phyloP scores from a whole-genome alignment of 495 filamentous ascomycete genomes.

The Xylaria curta region DNA sequence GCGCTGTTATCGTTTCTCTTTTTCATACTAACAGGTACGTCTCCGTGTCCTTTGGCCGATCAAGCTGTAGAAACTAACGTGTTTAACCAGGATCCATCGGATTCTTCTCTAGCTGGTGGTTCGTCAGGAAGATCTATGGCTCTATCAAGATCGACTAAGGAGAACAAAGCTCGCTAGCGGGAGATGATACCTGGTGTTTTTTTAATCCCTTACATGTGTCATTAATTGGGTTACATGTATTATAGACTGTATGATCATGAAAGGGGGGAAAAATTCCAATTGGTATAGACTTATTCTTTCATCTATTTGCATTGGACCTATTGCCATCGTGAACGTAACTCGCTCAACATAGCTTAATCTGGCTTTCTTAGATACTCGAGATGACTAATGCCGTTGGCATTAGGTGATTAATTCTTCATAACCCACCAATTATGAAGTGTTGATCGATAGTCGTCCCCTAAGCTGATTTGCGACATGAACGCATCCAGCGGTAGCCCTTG shows the following conservation, averaged over 20 bases:
- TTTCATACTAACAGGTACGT: slow-evolving; percentile 90
- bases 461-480: not conserved
- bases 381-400: not conserved
- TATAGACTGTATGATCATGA: slow-evolving; percentile 30
- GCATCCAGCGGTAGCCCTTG: not conserved
- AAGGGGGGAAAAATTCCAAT: slow-evolving; percentile 7
- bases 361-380: not conserved
- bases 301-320: not conserved
- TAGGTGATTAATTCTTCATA: not conserved
- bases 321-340: not conserved
- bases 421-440: not conserved
- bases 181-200: not conserved
- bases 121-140: slow-evolving; percentile 89
- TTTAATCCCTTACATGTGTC: not conserved
- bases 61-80: slow-evolving; percentile 19
- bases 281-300: slow-evolving; percentile 17
- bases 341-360: not conserved
- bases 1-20: slow-evolving; percentile 86
- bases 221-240: slow-evolving; percentile 29
- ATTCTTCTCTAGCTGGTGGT: slow-evolving; percentile 92
- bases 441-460: not conserved
- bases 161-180: not conserved
- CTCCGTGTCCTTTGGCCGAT: not conserved
- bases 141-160: slow-evolving; percentile 91
- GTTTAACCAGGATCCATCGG: slow-evolving; percentile 80